Evolutionary conservation across 1,284 basidiomycete genomes (phyloP).

Genomic region (Malassezia dermatis): DNA sequence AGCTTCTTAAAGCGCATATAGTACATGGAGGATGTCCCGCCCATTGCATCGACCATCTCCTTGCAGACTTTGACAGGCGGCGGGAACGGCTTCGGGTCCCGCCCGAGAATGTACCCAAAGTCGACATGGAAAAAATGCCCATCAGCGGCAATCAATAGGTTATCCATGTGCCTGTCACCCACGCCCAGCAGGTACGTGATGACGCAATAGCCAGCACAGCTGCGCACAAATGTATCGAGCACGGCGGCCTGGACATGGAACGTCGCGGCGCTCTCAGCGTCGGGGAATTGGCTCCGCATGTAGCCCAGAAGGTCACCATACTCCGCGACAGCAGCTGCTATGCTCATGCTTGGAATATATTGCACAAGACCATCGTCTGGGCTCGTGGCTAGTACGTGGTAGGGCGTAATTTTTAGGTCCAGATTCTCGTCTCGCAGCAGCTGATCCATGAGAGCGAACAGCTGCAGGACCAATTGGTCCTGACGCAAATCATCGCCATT

Average conservation of each 20-base stretch:
- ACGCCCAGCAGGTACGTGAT: slow-evolving; percentile 94
- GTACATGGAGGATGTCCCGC: slow-evolving; percentile 62
- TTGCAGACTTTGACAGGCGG: slow-evolving; percentile 97
- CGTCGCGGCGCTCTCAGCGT: slow-evolving; percentile 81
- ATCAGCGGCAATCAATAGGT: slow-evolving; percentile 81
- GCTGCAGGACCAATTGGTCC: slow-evolving; percentile 90
- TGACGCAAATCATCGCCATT: slow-evolving; percentile 97
- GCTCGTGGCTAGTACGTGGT: slow-evolving; percentile 86
- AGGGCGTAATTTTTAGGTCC: slow-evolving; percentile 82
- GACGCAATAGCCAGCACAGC: slow-evolving; percentile 97
- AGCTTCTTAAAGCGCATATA: slow-evolving; percentile 89
- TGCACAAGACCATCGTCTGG: slow-evolving; percentile 89
- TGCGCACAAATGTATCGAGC: slow-evolving; percentile 89
- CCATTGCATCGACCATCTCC: slow-evolving; percentile 99
- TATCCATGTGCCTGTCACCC: slow-evolving; percentile 93
- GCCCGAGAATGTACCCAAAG: slow-evolving; percentile 94
- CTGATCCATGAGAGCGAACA: slow-evolving; percentile 94
- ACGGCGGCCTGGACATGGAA: slow-evolving; percentile 83
- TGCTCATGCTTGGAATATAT: slow-evolving; percentile 86
- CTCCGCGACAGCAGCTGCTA: slow-evolving; percentile 74
- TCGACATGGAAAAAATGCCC: slow-evolving; percentile 69
- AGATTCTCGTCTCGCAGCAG: slow-evolving; percentile 87
- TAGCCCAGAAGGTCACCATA: slow-evolving; percentile 78
- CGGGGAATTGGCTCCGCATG: slow-evolving; percentile 70
- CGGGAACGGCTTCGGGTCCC: slow-evolving; percentile 95